Evolutionary conservation across 148 eudicot genomes (phyloP).

Genomic region (Dianthus caryophyllus): DNA sequence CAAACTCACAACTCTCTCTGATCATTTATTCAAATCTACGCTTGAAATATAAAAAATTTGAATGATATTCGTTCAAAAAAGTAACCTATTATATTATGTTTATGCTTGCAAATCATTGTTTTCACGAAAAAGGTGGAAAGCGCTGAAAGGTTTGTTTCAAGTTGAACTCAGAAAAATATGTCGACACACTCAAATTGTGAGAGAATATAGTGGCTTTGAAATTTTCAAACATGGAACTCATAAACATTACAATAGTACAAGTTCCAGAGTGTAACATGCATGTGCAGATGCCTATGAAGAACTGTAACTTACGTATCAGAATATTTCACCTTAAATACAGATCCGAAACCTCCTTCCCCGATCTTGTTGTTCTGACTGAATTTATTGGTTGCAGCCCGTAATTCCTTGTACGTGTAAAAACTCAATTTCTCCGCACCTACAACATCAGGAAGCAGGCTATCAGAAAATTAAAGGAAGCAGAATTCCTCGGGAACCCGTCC

Average conservation of each 20-base stretch:
- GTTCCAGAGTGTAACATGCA: background rate
- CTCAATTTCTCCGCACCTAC: constrained; percentile 39
- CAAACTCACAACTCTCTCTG: background rate
- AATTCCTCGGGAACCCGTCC: too few species aligned
- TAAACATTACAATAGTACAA: too few species aligned
- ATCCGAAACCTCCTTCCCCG: constrained; percentile 87
- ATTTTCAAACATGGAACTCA: background rate
- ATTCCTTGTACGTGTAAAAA: constrained; percentile 51
- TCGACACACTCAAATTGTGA: background rate
- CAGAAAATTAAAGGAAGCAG: constrained; percentile 2
- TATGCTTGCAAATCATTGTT: too few species aligned
- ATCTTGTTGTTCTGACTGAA: constrained; percentile 56
- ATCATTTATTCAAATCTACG: background rate
- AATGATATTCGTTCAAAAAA: background rate
- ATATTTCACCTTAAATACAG: constrained; percentile 67
- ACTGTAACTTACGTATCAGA: background rate
- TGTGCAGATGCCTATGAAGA: background rate
- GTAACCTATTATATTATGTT: background rate
- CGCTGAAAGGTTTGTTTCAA: background rate
- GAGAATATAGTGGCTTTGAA: background rate
- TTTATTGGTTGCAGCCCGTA: constrained; percentile 50
- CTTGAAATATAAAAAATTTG: background rate
- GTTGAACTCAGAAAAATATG: background rate
- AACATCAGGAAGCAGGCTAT: background rate
- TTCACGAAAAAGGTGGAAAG: background rate